These are phyloP conservation scores for Lactarius akahatsu DNA, from an alignment of 768 basidiomycete species.

Conservation along the genomic window DNA sequence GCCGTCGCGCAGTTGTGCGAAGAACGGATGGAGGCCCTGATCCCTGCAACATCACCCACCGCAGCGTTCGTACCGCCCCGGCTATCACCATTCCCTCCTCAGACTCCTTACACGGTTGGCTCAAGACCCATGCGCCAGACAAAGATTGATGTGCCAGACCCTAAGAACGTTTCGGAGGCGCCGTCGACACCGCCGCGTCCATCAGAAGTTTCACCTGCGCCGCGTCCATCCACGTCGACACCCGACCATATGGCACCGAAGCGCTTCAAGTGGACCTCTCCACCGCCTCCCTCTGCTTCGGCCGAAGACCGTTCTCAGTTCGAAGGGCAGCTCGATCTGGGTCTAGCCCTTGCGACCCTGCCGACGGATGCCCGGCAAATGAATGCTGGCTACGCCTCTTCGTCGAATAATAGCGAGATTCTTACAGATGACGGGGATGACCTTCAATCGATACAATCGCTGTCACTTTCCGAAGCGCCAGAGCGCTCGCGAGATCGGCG, in stretches of 20 bases:
- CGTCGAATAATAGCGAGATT: constrained; percentile 63
- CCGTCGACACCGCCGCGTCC: constrained; percentile 41
- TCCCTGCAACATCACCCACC: constrained; percentile 48
- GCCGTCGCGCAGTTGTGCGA: constrained; percentile 90
- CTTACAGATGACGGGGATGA: constrained; percentile 76
- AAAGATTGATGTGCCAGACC: constrained; percentile 34
- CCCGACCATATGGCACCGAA: constrained; percentile 75
- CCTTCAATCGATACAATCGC: constrained; percentile 65
- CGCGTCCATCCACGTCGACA: constrained; percentile 28
- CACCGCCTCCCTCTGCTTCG: constrained; percentile 75
- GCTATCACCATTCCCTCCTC: constrained; percentile 52
- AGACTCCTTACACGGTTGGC: constrained; percentile 68
- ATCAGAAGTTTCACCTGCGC: constrained; percentile 25
- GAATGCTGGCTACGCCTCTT: constrained; percentile 46
- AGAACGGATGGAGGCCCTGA: constrained; percentile 71
- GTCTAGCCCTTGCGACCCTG: constrained; percentile 67
- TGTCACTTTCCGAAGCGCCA: constrained; percentile 24
- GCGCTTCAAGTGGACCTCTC: constrained; percentile 81
- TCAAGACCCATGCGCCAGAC: constrained; percentile 58
- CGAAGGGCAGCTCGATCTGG: constrained; percentile 62
- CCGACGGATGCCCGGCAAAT: constrained; percentile 59
- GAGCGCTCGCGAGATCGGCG: not conserved
- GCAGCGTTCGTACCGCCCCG: constrained; percentile 47
- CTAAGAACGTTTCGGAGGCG: constrained; percentile 47
- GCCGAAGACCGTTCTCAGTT: constrained; percentile 64